Base-by-base conservation (phyloP, 106 monocot species). In the Chionographis japonica region DNA sequence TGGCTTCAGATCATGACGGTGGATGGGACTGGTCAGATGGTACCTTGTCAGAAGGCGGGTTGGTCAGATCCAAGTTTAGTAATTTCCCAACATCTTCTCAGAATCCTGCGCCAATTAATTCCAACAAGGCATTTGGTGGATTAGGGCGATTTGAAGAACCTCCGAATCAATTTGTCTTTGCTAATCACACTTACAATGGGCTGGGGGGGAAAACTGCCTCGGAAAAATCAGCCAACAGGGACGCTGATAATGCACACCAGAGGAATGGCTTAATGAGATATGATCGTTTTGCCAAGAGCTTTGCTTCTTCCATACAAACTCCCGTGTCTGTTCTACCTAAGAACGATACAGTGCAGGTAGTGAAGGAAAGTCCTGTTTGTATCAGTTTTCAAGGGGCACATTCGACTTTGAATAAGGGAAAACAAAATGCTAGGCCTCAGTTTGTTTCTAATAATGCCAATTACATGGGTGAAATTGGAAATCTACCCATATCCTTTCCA, bases 21-120 rank as follows among this genome's bases (percentile, higher is more conserved):
- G 80, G 77, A 78, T 85, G 75, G 80, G 80, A 85, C n/a, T 82
- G 85, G 80, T 27, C 80, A 73, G 82, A 72, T 61, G 8, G 59
- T 36, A 56, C 59, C 46, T 70, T 12, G 13, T 6, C 27, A 43
- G 66, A 67, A 75, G 54, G 36, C 67, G 41, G 59, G 57, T 57
- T 65, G 8, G 17, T 58, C 76, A 71, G 67, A 62, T 77, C 75
- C 17, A 71, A 75, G 40, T 54, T 18, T 58, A 61, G 41, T 42
- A 80, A 49, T 71, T 40, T 60, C 4, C 40, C 61, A 51, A 18
- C 38, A 17, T 69, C 69, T 10, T 35, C 40, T 27, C 71, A 76
- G 62, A 65, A 64, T 63, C 40, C 41, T 41, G 65, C 58, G 40
- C 55, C 60, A 41, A 60, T 65, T 52, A 77, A 65, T 19, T 56